Base-by-base conservation (phyloP, 169 alveolate species). In the Babesia microti region DNA sequence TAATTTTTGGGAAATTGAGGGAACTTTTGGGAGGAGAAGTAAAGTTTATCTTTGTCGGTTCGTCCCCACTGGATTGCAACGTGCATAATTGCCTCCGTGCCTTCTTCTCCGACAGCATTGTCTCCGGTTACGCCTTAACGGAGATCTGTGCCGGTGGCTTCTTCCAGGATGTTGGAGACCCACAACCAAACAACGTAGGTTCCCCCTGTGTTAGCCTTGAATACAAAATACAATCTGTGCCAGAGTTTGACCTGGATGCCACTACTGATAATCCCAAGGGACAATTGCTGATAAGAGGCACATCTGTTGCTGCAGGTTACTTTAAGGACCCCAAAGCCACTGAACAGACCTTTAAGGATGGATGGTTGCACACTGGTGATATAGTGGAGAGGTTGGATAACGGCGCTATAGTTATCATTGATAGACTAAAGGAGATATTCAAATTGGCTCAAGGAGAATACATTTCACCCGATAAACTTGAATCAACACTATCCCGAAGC, bases 361-460 rank as follows among this genome's bases (percentile, higher is more conserved):
- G 95, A 7, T 89, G 96, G 92, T 55, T 89, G 1, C 81, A 73
- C 33, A 88, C 97, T 6, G 97, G 97, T 0, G 97, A 91, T 45
- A 71, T 91, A 30, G 95, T 85, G 3, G 81, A 72, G 23, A 59
- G 74, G n/a, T 79, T 56, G 41, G 71, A 50, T 17, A 82, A 75
- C 51, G 90, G 89, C 4, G 87, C 93, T 4, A 39, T 92, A 4
- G 76, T 81, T 48, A 68, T 93, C 39, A 83, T 93, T 36, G 98
- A 93, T 69, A 80, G 98, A 33, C 88, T 84, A 44, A 91, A 91
- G 63, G 89, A 89, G 73, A 83, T 91, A n/a, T 93, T 93, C 70
- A 93, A 93, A 60, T 87, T 93, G 48, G 60, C 91, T 0, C 95
- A 92, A 70, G 98, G 97, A 0, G 98, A 93, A 63, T 93, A 93